Percentiles rank a stretch among this genome's conserved stretches.
Evolutionary conservation across 2,329 filamentous ascomycete genomes (phyloP).

Genomic region (Aspergillus sergii): DNA sequence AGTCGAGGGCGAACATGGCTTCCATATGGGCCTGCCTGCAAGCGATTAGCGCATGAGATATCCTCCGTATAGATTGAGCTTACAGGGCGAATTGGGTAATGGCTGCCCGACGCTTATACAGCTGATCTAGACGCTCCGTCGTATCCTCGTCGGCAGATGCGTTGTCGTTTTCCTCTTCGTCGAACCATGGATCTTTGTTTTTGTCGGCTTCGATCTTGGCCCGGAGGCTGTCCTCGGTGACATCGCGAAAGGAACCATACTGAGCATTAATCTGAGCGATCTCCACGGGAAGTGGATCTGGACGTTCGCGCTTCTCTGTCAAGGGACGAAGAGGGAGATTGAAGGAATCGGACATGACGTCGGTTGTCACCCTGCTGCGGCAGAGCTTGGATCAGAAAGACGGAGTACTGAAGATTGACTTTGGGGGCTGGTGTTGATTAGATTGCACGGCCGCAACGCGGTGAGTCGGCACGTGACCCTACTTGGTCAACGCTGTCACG

Average conservation of each 20-base stretch:
- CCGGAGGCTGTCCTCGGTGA: slow-evolving; percentile 73
- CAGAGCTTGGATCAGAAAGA: neutral
- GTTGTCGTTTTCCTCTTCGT: slow-evolving; percentile 45
- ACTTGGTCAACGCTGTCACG: neutral
- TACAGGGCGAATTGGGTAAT: slow-evolving; percentile 49
- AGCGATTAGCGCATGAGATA: slow-evolving; percentile 11
- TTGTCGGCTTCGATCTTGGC: slow-evolving; percentile 64
- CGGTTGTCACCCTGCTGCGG: neutral
- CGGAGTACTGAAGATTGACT: neutral
- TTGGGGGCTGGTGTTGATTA: neutral
- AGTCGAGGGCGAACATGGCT: slow-evolving; percentile 71
- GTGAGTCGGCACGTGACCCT: neutral
- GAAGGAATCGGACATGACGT: slow-evolving; percentile 44
- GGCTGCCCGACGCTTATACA: slow-evolving; percentile 49
- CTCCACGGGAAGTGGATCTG: slow-evolving; percentile 68
- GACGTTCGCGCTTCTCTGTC: slow-evolving; percentile 48
- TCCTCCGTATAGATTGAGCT: slow-evolving; percentile 13
- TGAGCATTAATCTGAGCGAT: slow-evolving; percentile 78
- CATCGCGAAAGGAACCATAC: slow-evolving; percentile 77
- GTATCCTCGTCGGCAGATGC: slow-evolving; percentile 35
- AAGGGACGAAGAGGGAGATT: slow-evolving; percentile 65
- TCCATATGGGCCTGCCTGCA: slow-evolving; percentile 49
- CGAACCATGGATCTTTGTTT: slow-evolving; percentile 51
- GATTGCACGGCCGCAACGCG: neutral
- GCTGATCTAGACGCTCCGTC: slow-evolving; percentile 42